Percentiles rank a stretch among this genome's conserved stretches.
Conservation (phyloP, 179 eudicot genomes). For the Corrigiola litoralis region DNA sequence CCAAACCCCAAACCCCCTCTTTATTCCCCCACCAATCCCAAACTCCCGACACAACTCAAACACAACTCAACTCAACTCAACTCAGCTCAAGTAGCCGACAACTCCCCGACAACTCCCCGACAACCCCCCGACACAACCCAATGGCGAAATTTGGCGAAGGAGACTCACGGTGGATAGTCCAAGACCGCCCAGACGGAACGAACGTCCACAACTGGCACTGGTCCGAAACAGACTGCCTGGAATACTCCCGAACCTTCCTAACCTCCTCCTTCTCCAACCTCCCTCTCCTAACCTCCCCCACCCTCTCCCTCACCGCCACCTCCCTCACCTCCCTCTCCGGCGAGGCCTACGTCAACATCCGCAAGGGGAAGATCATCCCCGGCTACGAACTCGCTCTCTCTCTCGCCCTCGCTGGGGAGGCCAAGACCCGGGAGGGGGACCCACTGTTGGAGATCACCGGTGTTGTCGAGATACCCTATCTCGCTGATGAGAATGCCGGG, state of each 20-base stretch:
- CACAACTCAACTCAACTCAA: neutral
- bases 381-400: constrained; percentile 65
- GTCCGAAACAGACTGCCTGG: constrained; percentile 86
- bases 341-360: constrained; percentile 81
- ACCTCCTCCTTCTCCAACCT: constrained; percentile 37
- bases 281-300: constrained; percentile 47
- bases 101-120: neutral
- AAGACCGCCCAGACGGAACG: constrained; percentile 82
- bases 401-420: constrained; percentile 61
- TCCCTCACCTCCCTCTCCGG: constrained; percentile 54
- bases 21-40: neutral
- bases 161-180: constrained; percentile 90
- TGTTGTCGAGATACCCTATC: constrained; percentile 61
- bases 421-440: constrained; percentile 37
- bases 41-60: no score
- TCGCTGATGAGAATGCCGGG: constrained; percentile 87
- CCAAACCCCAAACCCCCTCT: neutral
- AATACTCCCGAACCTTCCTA: constrained; percentile 58
- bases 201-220: constrained; percentile 99
- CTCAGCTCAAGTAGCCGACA: neutral
- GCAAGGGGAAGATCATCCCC: constrained; percentile 90
- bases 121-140: constrained; percentile 8
- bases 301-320: constrained; percentile 33
- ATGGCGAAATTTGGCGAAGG: constrained; percentile 97
- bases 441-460: constrained; percentile 37